Evolutionary conservation across 2,329 filamentous ascomycete genomes (phyloP), one percentile per base, ranked within the genome.

Genomic region (Colletotrichum nymphaeae): DNA sequence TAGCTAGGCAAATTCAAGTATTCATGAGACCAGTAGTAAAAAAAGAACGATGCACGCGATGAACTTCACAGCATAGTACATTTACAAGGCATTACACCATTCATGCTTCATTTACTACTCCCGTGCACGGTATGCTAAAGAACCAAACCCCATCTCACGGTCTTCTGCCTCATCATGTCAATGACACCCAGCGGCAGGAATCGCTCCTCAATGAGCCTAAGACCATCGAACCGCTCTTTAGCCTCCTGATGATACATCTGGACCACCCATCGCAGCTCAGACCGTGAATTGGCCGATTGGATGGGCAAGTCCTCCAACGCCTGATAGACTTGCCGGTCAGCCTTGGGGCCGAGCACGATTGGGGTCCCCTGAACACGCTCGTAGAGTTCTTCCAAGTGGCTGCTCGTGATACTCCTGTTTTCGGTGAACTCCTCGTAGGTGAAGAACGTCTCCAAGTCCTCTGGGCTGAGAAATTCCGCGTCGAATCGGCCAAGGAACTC

Each of bases 151-250:
- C 67, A 65, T 16, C 60, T 60, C 2, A 65, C 53, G 11, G 67
- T 19, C 67, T 65, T 58, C 22, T 64, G 35, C 14, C 22, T 16
- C 67, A 69, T 52, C 67, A 65, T 57, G 7, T 14, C 60, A 9
- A 69, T 52, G 16, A 59, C 67, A 0, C 67, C 67, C 14, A 65
- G 67, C 11, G 67, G 67, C 42, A 69, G 14, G n/a, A 57, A 69
- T 5, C 5, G 28, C 22, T 22, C 19, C 5, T 69, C 53, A 9
- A 65, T 37, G 1, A 65, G 30, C 3, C 24, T n/a, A 1, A 64
- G 37, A 37, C 53, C 60, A 37, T 28, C 60, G 37, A 24, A 69
- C 30, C 53, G 28, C 16, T 58, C 37, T 30, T 28, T 37, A 4
- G 52, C 53, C 11, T 69, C 67, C 37, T 58, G 22, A 9, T 55